Base-by-base conservation (phyloP, 495 filamentous ascomycete genomes). In the Aspergillus asperescens region DNA sequence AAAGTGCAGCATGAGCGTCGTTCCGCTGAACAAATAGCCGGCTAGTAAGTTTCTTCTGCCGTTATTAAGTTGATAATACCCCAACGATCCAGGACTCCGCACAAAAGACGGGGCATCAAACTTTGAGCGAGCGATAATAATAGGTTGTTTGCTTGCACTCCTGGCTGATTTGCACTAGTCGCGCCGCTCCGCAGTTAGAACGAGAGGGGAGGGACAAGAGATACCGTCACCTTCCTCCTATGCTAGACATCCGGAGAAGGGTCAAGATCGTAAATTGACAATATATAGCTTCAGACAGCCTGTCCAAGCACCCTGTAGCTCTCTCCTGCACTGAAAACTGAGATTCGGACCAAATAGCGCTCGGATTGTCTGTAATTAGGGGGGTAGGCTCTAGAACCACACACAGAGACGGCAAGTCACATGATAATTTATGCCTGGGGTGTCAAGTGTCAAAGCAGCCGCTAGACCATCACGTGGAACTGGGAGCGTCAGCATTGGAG, bases 1-100 rank as follows among this genome's bases (percentile, higher is more conserved):
- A 69, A 47, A 58, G 64, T 61, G 63, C 67, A 72, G 67, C 73
- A 76, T 76, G 66, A 67, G 70, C 62, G 57, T 60, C 48, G 56
- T 58, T 48, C 8, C 53, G 54, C 58, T 29, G 24, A 46, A 31
- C 38, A 29, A 58, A 47, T 34, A 34, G 16, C 35, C 28, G 16
- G 18, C 29, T 37, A 15, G 15, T 13, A 28, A 32, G 48, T 41
- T 34, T 18, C 23, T 35, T 41, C 44, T 45, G 54, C 31, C 27
- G 12, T 23, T 23, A 20, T 22, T 16, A 31, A 22, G 16, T 22
- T n/a, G 28, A 35, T 28, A 28, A 28, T 25, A 19, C 25, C 28
- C 51, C 12, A 45, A 49, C 28, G 35, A 28, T 49, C 45, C 46
- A 41, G n/a, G 31, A 24, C 27, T 34, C 52, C 29, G 49, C 44